Conservation (phyloP, 306 rosid genomes). For the Prunus mongolica region DNA sequence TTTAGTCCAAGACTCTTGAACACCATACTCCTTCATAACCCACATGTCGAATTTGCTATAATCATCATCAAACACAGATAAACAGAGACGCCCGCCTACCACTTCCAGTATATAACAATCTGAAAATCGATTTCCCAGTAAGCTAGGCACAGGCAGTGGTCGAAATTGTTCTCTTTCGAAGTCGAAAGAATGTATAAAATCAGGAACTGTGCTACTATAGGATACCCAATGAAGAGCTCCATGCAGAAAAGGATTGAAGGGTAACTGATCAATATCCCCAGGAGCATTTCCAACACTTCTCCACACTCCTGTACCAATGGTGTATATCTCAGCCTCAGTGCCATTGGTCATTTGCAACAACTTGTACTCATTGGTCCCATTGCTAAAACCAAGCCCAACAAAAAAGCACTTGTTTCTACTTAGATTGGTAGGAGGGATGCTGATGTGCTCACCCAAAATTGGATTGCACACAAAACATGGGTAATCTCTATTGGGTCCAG, state of each 20-base stretch:
- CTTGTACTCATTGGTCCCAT: constrained; percentile 4
- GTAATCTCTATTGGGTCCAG: background rate
- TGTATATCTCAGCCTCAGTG: constrained; percentile 13
- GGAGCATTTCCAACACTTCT: constrained; percentile 13
- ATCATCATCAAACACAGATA: constrained; percentile 5
- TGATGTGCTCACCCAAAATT: constrained; percentile 6
- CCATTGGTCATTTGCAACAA: background rate
- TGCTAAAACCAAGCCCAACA: constrained; percentile 6
- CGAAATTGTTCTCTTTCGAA: constrained; percentile 6
- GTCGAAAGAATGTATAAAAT: background rate
- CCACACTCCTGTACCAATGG: constrained; percentile 10
- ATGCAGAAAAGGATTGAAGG: background rate
- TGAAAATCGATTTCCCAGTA: background rate
- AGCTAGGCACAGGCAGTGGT: background rate
- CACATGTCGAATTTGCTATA: constrained; percentile 2
- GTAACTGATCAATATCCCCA: background rate
- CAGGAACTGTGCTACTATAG: background rate
- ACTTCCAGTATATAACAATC: background rate
- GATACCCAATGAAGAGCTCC: constrained; percentile 19
- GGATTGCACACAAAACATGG: constrained; percentile 16
- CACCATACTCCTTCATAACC: constrained; percentile 15
- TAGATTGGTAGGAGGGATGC: background rate
- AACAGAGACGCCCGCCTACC: constrained; percentile 5
- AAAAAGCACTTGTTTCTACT: background rate
- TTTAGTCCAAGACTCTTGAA: constrained; percentile 16